Conservation (phyloP, 768 basidiomycete species). For the Multifurca ochricompacta region DNA sequence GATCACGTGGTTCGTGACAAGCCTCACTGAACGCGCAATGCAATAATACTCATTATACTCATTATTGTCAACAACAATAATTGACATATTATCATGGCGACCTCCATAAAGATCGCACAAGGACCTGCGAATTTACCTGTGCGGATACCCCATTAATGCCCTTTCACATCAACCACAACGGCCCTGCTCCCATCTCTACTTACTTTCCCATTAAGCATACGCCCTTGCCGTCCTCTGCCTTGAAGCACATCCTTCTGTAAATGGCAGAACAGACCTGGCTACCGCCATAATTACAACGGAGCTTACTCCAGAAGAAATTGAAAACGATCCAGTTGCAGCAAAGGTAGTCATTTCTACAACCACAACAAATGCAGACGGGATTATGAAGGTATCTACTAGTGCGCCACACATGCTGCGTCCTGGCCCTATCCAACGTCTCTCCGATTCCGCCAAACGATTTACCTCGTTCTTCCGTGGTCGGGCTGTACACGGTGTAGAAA, state of each 20-base stretch:
- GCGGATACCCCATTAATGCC: conserved; percentile 65
- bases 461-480: conserved; percentile 69
- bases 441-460: conserved; percentile 32
- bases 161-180: conserved; percentile 65
- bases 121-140: background rate
- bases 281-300: background rate
- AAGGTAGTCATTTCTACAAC: background rate
- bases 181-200: conserved; percentile 64
- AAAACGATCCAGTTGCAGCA: background rate
- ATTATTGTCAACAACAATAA: no score
- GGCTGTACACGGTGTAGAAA: conserved; percentile 56
- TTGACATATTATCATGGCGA: background rate
- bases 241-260: background rate
- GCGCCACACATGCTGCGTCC: background rate
- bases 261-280: background rate
- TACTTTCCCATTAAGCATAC: conserved; percentile 55
- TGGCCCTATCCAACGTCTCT: conserved; percentile 6
- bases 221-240: conserved; percentile 9
- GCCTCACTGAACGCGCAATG: background rate
- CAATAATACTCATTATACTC: background rate
- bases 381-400: background rate
- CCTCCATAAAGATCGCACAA: conserved; percentile 1
- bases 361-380: background rate
- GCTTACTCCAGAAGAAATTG: background rate
- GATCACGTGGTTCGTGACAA: background rate